Base-by-base conservation (phyloP, 805 yeast genomes). In the Metschnikowia similis region DNA sequence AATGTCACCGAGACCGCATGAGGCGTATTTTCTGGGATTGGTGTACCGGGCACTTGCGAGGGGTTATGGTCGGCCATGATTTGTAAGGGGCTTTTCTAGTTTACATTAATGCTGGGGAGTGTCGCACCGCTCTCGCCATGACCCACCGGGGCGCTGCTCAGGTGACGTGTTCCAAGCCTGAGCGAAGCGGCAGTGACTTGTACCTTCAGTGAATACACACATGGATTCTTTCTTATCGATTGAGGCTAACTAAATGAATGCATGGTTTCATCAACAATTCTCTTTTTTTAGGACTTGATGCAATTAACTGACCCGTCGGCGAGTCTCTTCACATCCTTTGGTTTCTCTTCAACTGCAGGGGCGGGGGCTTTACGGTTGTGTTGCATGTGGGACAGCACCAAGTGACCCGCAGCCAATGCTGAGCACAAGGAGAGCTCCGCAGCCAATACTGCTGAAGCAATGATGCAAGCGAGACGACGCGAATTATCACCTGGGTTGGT, bases 381-480 rank as follows among this genome's bases (percentile, higher is more conserved):
- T 52, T 83, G 84, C 99, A 94, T 94, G 70, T 94, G 99, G 58
- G 96, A 86, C 75, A 89, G 96, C 35, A 94, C 99, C 61, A 94
- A 79, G 72, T 94, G 99, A 43, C 99, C 99, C 29, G 98, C 98
- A 8, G 98, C 98, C 57, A 94, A 81, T 1, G 99, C 99, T 44
- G 97, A 80, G 72, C 96, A 87, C 59, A 94, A 79, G 2, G 98
- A 92, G 49, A 94, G 77, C 69, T 94, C 99, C 40, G 96, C 97
- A 0, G 98, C 97, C 60, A 94, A 80, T 16, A 94, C 99, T 34
- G 95, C 91, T 46, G 95, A 83, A 1, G 99, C 99, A 50, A 94
- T 89, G 52, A 92, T 81, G 63, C 84, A 83, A 11, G 99, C 98
- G 59, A 94, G 79, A 67, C 88, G 95, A 64, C 95, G 83, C 16